phyloP scores from a whole-genome alignment of 2,329 filamentous ascomycete species.

The Fusarium circinatum region DNA sequence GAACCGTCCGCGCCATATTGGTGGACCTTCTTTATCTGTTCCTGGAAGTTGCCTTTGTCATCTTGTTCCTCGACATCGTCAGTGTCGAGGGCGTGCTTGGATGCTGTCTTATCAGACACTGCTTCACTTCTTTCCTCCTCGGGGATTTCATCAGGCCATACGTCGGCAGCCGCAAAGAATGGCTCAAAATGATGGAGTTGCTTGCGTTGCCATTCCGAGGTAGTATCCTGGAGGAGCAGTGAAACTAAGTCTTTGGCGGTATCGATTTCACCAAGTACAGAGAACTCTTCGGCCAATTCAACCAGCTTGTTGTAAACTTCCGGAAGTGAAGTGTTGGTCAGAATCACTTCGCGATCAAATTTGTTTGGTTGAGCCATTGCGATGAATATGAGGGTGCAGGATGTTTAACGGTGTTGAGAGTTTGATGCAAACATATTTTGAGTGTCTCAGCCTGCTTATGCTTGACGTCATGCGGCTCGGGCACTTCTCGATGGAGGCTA shows the following conservation, averaged over 20 bases:
- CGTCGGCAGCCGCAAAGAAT: slow-evolving; percentile 24
- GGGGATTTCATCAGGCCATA: slow-evolving; percentile 31
- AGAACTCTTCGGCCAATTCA: slow-evolving; percentile 31
- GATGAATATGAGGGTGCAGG: no score
- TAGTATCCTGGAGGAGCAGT: slow-evolving; percentile 29
- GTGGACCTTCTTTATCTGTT: neutral
- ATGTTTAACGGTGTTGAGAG: neutral
- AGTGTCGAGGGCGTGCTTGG: neutral
- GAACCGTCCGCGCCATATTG: neutral
- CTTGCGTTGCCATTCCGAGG: slow-evolving; percentile 28
- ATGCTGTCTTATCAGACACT: neutral
- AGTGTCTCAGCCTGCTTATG: neutral
- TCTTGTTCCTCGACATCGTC: neutral
- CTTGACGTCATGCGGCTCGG: slow-evolving; percentile 4
- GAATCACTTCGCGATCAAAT: slow-evolving; percentile 15
- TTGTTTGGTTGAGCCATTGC: slow-evolving; percentile 6
- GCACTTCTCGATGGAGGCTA: neutral
- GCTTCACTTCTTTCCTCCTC: neutral
- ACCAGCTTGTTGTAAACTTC: slow-evolving; percentile 16
- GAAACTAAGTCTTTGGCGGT: slow-evolving; percentile 23
- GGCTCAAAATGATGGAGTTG: slow-evolving; percentile 11
- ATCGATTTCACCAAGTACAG: slow-evolving; percentile 25
- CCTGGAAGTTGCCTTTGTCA: neutral
- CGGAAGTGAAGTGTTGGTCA: slow-evolving; percentile 12
- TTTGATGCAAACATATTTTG: neutral